phyloP scores from a whole-genome alignment of 805 yeast species.

The Starmerella roubikii region DNA sequence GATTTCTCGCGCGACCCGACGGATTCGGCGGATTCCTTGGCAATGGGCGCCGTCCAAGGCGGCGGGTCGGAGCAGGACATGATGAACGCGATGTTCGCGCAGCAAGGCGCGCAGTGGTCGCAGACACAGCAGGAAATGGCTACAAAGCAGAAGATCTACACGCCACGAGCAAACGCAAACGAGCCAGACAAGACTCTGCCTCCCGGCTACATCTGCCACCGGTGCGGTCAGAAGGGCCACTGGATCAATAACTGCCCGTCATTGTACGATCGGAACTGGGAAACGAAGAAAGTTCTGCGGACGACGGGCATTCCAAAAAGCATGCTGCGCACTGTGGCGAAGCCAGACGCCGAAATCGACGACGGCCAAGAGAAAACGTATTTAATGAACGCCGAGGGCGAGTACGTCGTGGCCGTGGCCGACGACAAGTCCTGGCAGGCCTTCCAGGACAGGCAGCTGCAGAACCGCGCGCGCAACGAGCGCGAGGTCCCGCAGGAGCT shows the following conservation, averaged over 20 bases:
- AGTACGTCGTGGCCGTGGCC: constrained; percentile 90
- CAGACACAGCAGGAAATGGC: constrained; percentile 88
- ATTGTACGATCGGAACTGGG: constrained; percentile 82
- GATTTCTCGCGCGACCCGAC: constrained; percentile 21
- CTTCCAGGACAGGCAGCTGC: constrained; percentile 55
- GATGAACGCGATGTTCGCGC: constrained; percentile 80
- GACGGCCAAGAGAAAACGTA: constrained; percentile 44
- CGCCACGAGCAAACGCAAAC: constrained; percentile 19
- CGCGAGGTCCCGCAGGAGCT: constrained; percentile 41
- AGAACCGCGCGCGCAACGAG: constrained; percentile 31
- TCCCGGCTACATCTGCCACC: constrained; percentile 87
- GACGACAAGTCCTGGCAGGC: constrained; percentile 83
- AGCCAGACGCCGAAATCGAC: constrained; percentile 50
- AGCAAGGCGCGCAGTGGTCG: constrained; percentile 89
- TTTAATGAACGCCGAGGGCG: constrained; percentile 88
- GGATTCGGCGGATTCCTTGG: constrained; percentile 16
- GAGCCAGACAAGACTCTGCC: constrained; percentile 63
- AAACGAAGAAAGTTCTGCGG: constrained; percentile 76
- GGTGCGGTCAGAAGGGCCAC: constrained; percentile 93
- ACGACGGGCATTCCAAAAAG: constrained; percentile 97
- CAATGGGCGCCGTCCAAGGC: constrained; percentile 5
- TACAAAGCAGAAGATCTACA: constrained; percentile 60
- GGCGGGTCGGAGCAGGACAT: constrained; percentile 34
- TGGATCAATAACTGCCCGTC: constrained; percentile 96
- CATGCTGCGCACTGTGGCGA: constrained; percentile 72